Evolutionary conservation across 257 asterid genomes (phyloP).

Genomic region (Vinca minor): DNA sequence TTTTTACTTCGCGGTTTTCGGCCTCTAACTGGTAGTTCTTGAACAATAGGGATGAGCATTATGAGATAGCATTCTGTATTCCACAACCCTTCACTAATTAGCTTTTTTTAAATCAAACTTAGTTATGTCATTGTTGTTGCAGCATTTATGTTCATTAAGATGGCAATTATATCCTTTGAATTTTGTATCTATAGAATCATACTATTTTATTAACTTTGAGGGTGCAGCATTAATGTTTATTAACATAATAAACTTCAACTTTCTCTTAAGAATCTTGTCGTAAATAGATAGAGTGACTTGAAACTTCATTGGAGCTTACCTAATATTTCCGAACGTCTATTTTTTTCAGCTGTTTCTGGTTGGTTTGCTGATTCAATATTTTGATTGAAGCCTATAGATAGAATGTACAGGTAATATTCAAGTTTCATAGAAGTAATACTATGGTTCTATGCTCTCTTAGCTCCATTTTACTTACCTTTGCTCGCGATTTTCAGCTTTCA

Average conservation of each 20-base stretch:
- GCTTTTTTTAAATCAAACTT: background rate
- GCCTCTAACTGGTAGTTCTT: conserved; percentile 12
- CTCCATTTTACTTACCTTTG: conserved; percentile 11
- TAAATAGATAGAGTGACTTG: no score
- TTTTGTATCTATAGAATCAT: background rate
- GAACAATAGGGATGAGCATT: conserved; percentile 13
- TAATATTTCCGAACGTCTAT: background rate
- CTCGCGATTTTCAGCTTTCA: conserved; percentile 16
- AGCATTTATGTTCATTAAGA: background rate
- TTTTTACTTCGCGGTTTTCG: no score
- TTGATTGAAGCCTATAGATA: conserved; percentile 15
- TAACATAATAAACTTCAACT: background rate
- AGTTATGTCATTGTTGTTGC: background rate
- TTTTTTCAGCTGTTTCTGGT: no score
- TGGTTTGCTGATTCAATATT: conserved; percentile 12
- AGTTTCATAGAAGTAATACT: background rate
- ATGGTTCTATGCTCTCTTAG: background rate
- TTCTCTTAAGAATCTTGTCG: no score
- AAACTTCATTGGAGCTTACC: background rate
- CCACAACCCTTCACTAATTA: background rate
- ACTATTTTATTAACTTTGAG: background rate
- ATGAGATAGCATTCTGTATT: conserved; percentile 10
- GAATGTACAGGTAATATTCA: conserved; percentile 30
- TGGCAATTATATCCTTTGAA: background rate
- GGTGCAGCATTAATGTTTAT: background rate